Conservation (phyloP, 2,329 filamentous ascomycete genomes). For the Epichloe festucae region DNA sequence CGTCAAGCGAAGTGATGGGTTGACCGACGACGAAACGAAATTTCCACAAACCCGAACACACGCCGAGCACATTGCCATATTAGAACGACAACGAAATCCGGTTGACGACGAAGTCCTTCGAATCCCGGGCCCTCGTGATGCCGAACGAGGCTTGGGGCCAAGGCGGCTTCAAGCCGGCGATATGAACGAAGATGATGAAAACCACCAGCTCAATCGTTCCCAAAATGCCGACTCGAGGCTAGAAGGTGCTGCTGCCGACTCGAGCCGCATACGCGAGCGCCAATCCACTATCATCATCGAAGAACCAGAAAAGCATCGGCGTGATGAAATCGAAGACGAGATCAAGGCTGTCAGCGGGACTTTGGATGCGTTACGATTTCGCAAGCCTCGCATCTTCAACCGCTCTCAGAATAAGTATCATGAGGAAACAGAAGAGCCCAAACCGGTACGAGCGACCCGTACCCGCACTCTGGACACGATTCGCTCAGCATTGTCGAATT, state of each 20-base stretch:
- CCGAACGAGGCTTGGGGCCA: slow-evolving; percentile 68
- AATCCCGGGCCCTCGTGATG: slow-evolving; percentile 86
- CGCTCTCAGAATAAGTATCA: slow-evolving; percentile 25
- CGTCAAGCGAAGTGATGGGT: slow-evolving; percentile 45
- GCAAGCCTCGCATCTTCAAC: slow-evolving; percentile 28
- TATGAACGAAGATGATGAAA: slow-evolving; percentile 23
- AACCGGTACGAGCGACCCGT: slow-evolving; percentile 15
- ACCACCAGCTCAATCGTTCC: slow-evolving; percentile 12
- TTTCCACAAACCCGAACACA: slow-evolving; percentile 40
- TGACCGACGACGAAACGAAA: slow-evolving; percentile 34
- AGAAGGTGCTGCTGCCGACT: slow-evolving; percentile 10
- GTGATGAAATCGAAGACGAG: slow-evolving; percentile 28
- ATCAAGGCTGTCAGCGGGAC: slow-evolving; percentile 27
- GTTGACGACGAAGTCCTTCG: slow-evolving; percentile 63
- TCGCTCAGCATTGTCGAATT: slow-evolving; percentile 40
- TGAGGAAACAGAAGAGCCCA: slow-evolving; percentile 20
- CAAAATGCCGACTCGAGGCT: slow-evolving; percentile 15
- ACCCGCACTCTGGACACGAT: slow-evolving; percentile 46
- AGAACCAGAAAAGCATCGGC: slow-evolving; percentile 36
- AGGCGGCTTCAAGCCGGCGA: slow-evolving; percentile 32
- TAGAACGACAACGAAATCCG: slow-evolving; percentile 70
- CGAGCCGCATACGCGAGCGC: slow-evolving; percentile 20
- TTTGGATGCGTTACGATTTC: slow-evolving; percentile 28
- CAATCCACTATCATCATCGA: slow-evolving; percentile 53
- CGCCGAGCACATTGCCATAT: slow-evolving; percentile 76